Evolutionary conservation across 2,329 filamentous ascomycete species (phyloP), one percentile per base, ranked within the genome.

Genomic region (Coniochaeta sp.): DNA sequence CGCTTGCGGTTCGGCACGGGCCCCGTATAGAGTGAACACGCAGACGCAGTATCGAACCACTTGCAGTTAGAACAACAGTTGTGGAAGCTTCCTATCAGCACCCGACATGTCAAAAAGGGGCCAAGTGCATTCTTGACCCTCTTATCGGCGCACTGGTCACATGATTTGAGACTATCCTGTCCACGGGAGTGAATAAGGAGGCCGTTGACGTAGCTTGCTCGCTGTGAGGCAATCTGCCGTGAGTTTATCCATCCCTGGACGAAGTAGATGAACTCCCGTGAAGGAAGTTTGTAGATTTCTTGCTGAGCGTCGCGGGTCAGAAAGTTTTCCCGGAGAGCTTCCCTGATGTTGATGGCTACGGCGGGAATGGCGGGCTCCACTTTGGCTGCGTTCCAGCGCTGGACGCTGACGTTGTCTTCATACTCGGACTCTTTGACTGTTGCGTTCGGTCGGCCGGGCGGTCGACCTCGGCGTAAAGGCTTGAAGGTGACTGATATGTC

Each of bases 11-110:
- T 69, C 5, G 67, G 67, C 55, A 62, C 65, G 3, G 67, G 66
- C 7, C 67, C 67, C 14, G 62, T 69, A 52, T 68, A 69, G 19
- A 68, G 60, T 14, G 67, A 68, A 61, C 67, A 69, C 3, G 54
- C 55, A 1, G 63, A 64, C 0, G 67, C 68, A 57, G 67, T 68
- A 59, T 69, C 67, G 38, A 69, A 69, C 67, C 67, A 69, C 62
- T 69, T 69, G 63, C 67, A 69, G 59, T 69, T 69, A 17, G 66
- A 68, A 55, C 67, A 69, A 57, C 67, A 67, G 57, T 67, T 64
- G 44, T 68, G 66, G 36, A 65, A 69, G 6, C 47, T 60, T 2
- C 65, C 67, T 4, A 60, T 61, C n/a, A 69, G 56, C 6, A 64
- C 57, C 1, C 67, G 64, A 50, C 67, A 69, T 19, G 57, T 62